Evolutionary conservation across 495 filamentous ascomycete genomes (phyloP).

Genomic region (Aspergillus avenaceus): DNA sequence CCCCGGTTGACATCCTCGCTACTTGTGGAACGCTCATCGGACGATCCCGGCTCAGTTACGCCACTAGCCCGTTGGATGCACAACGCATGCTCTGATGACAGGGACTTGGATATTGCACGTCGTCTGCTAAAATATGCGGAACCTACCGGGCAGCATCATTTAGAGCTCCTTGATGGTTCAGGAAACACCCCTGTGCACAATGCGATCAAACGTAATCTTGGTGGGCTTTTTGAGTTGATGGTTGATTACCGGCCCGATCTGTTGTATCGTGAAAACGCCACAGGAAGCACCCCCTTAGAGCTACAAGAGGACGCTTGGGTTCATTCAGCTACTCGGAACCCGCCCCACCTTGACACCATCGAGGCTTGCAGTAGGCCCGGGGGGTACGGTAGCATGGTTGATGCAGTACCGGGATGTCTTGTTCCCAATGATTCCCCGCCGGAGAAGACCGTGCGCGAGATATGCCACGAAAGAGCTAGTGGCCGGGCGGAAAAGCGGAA

Average conservation of each 20-base stretch:
- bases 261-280: slow-evolving; percentile 64
- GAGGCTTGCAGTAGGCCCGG: not conserved
- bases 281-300: slow-evolving; percentile 64
- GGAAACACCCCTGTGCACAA: slow-evolving; percentile 64
- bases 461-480: slow-evolving; percentile 18
- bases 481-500: slow-evolving; percentile 41
- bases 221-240: slow-evolving; percentile 40
- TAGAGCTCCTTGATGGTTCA: slow-evolving; percentile 59
- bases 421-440: slow-evolving; percentile 1
- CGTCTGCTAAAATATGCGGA: slow-evolving; percentile 48
- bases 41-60: slow-evolving; percentile 41
- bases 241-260: slow-evolving; percentile 53
- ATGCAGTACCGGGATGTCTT: slow-evolving; percentile 18
- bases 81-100: not conserved
- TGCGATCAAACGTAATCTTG: slow-evolving; percentile 37
- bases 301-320: slow-evolving; percentile 54
- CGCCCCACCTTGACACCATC: slow-evolving; percentile 6
- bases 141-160: slow-evolving; percentile 43
- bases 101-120: slow-evolving; percentile 8
- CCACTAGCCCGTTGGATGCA: slow-evolving; percentile 42
- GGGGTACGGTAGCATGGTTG: not conserved
- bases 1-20: slow-evolving; percentile 39
- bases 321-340: slow-evolving; percentile 20
- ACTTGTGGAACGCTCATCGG: slow-evolving; percentile 40
- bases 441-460: slow-evolving; percentile 2